These are phyloP conservation scores for Neurospora crassa DNA, from an alignment of 2,329 filamentous ascomycete species.

Conservation along the genomic window DNA sequence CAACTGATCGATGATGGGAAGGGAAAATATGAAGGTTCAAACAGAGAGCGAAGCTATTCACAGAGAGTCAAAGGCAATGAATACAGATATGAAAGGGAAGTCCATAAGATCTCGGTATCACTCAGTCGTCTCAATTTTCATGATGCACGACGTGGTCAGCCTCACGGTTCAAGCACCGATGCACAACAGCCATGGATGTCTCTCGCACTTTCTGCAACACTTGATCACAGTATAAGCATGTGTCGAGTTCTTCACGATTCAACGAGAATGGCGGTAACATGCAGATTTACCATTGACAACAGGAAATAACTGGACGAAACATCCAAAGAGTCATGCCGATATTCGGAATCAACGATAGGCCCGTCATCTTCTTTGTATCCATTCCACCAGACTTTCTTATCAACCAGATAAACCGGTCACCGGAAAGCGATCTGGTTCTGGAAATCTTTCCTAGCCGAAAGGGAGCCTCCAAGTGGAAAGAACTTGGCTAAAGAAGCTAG, in stretches of 20 bases:
- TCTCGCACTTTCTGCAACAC: background rate
- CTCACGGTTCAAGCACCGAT: background rate
- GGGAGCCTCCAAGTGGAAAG: background rate
- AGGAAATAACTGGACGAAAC: background rate
- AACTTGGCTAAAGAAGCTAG: too few species aligned
- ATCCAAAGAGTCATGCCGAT: background rate
- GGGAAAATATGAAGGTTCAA: background rate
- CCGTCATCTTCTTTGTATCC: background rate
- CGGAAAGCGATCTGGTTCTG: background rate
- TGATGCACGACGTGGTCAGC: background rate
- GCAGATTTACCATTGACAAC: background rate
- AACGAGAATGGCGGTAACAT: background rate
- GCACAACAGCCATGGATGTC: background rate
- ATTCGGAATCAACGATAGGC: background rate
- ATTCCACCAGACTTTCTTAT: background rate
- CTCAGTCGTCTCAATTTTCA: background rate
- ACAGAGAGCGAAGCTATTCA: background rate
- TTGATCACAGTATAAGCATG: background rate
- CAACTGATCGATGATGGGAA: background rate
- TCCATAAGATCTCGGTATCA: background rate
- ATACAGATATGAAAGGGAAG: background rate
- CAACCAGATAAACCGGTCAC: background rate
- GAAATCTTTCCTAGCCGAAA: background rate
- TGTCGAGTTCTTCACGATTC: background rate
- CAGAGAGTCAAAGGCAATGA: background rate